phyloP scores from a whole-genome alignment of 75 land plant genomes.

The Picea sitchensis region DNA sequence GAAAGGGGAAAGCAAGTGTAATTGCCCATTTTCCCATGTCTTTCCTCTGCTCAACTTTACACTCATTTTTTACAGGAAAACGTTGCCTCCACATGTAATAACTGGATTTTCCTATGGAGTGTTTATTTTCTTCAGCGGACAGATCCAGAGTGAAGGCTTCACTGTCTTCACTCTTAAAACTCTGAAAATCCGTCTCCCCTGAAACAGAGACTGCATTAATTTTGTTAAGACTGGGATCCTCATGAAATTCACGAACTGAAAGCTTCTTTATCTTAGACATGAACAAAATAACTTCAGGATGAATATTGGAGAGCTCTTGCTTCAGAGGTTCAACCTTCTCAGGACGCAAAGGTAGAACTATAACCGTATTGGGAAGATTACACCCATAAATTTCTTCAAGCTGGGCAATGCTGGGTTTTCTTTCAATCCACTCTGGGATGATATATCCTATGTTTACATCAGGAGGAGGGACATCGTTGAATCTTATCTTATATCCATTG shows the following conservation, averaged over 20 bases:
- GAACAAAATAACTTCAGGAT: conserved; percentile 56
- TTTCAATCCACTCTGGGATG: conserved; percentile 63
- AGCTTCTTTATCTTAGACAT: conserved; percentile 44
- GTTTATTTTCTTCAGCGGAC: conserved; percentile 17
- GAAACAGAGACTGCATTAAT: conserved; percentile 30
- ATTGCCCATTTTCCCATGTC: conserved; percentile 42
- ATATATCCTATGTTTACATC: conserved; percentile 36
- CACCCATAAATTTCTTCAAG: conserved; percentile 31
- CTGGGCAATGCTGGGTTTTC: conserved; percentile 34
- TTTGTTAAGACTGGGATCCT: conserved; percentile 17
- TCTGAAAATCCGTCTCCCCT: conserved; percentile 26
- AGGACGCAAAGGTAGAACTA: conserved; percentile 48
- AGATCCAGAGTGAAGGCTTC: conserved; percentile 38
- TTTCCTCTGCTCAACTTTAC: conserved; percentile 27
- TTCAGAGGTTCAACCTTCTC: conserved; percentile 48
- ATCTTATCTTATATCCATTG: conserved; percentile 55
- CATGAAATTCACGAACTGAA: conserved; percentile 35
- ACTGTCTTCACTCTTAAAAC: conserved; percentile 33
- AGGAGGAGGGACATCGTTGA: conserved; percentile 40
- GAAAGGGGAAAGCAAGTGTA: conserved; percentile 50
- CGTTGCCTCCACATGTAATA: conserved; percentile 63
- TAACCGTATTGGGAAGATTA: conserved; percentile 39
- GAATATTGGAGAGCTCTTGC: conserved; percentile 38
- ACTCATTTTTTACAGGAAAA: conserved; percentile 35
- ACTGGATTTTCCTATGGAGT: conserved; percentile 3